These are phyloP conservation scores for Trichothecium roseum DNA, from an alignment of 2,329 filamentous ascomycete genomes.

Conservation along the genomic window DNA sequence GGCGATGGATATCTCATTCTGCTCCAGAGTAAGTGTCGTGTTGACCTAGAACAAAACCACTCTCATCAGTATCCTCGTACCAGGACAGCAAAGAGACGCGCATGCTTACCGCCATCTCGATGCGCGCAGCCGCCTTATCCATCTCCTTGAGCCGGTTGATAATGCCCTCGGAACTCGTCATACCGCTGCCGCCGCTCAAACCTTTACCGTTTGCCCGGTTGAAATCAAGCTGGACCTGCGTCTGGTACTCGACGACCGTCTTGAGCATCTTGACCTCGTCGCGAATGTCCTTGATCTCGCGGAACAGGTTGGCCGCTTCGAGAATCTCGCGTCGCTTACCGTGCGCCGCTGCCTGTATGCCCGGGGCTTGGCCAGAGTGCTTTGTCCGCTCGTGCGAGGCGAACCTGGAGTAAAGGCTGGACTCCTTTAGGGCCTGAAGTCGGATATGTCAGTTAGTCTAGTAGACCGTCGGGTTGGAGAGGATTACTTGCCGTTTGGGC, in stretches of 20 bases:
- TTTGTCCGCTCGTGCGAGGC: background rate
- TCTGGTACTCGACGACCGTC: slow-evolving; percentile 7
- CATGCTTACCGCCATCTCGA: slow-evolving; percentile 9
- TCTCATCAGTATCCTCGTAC: too few relatives aligned
- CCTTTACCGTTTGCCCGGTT: too few relatives aligned
- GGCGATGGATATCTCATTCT: slow-evolving; percentile 8
- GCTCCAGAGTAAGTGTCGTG: slow-evolving; percentile 7
- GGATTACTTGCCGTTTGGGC: background rate
- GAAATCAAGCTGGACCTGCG: slow-evolving; percentile 7
- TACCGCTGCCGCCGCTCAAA: too few relatives aligned
- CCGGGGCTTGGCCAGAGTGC: background rate
- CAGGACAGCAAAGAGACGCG: too few relatives aligned
- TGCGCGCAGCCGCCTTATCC: slow-evolving; percentile 7
- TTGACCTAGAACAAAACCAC: slow-evolving; percentile 3
- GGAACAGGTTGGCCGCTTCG: slow-evolving; percentile 3
- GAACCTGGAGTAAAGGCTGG: background rate
- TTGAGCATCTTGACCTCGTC: slow-evolving; percentile 12
- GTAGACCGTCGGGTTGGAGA: background rate
- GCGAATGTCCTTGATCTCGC: slow-evolving; percentile 13
- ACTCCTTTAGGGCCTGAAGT: slow-evolving; percentile 1
- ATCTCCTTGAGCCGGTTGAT: slow-evolving; percentile 8
- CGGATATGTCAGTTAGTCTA: too few relatives aligned
- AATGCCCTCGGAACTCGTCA: too few relatives aligned
- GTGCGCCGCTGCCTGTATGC: background rate
- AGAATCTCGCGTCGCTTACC: background rate